Evolutionary conservation across 257 asterid species (phyloP), one percentile per base, ranked within the genome.

Genomic region (Solanum megistacrolobum): DNA sequence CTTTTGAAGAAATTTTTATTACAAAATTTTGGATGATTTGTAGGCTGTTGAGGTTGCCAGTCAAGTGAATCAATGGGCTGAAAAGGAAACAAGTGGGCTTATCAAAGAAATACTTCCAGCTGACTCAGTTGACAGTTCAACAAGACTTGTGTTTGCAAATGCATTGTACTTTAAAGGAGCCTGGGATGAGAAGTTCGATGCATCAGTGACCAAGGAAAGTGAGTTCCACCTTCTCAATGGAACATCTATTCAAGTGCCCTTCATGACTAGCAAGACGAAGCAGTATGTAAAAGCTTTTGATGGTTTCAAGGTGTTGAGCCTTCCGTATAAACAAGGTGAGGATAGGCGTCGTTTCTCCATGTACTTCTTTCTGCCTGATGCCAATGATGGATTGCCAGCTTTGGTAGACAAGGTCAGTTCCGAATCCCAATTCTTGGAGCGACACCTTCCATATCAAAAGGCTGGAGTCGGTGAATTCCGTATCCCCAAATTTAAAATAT

Each of bases 1-100:
- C 41, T 0, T 31, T 48, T 48, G 85, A n/a, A 29, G 5, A 5
- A 9, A 5, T 29, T 18, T 5, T 46, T 48, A 46, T 81, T 5
- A 46, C 1, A 81, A 81, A 41, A 5, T 9, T 62, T 21, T 65
- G 35, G 36, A 82, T 69, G 86, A 7, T 39, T 21, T 46, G 34
- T 82, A 92, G 92, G 89, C 88, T 86, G 89, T 36, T 23, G 90
- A 90, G 85, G 92, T 87, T 27, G 78, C 65, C 48, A 62, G 52
- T 25, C 91, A 90, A 85, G 93, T 92, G 69, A 91, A 91, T 88
- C 86, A 86, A 32, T 91, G 93, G 93, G 92, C 86, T 41, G 92
- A 89, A 68, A 89, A 89, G 27, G 86, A 73, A 87, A 92, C 93
- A 35, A 88, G 52, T 25, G 91, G 93, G 32, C 89, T 90, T 7